Percentiles rank a stretch among this genome's conserved stretches.
phyloP scores from a whole-genome alignment of 1,139 yeast genomes.

The Zygoascus sp. region DNA sequence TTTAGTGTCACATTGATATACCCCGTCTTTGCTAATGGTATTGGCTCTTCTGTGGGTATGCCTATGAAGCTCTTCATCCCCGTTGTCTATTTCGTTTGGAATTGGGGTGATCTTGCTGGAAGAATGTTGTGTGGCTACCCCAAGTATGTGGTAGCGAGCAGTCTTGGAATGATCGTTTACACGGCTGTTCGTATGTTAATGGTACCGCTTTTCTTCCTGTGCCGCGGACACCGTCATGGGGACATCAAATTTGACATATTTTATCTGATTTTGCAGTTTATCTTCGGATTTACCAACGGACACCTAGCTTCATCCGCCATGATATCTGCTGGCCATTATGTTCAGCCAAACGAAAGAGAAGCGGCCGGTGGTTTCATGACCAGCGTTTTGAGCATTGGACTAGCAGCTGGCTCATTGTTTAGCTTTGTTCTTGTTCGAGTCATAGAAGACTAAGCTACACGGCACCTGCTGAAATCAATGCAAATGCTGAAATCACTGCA shows the following conservation, averaged over 20 bases:
- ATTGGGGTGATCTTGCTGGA: slow-evolving; percentile 79
- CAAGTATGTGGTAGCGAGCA: slow-evolving; percentile 33
- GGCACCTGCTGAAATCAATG: not conserved
- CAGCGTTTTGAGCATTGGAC: slow-evolving; percentile 66
- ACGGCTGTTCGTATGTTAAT: slow-evolving; percentile 45
- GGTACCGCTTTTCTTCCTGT: slow-evolving; percentile 44
- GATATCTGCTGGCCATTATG: slow-evolving; percentile 65
- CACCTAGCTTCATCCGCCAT: slow-evolving; percentile 76
- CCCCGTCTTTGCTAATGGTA: slow-evolving; percentile 83
- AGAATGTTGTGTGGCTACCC: slow-evolving; percentile 59
- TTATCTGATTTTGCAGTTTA: slow-evolving; percentile 64
- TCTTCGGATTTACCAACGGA: slow-evolving; percentile 85
- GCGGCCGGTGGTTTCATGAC: slow-evolving; percentile 95
- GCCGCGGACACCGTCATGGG: slow-evolving; percentile 50
- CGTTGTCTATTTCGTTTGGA: slow-evolving; percentile 77
- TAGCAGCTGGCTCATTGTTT: slow-evolving; percentile 69
- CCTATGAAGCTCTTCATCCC: slow-evolving; percentile 59
- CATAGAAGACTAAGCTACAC: slow-evolving; percentile 5
- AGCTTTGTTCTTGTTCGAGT: slow-evolving; percentile 59
- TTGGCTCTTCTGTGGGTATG: slow-evolving; percentile 51
- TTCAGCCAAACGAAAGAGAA: slow-evolving; percentile 63
- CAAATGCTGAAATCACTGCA: no score
- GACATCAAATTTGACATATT: slow-evolving; percentile 56
- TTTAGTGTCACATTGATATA: slow-evolving; percentile 75
- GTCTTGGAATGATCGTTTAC: slow-evolving; percentile 21